These are phyloP conservation scores for Cyberlindnera xishuangbannaensis DNA, from an alignment of 805 yeast species.

Conservation along the genomic window DNA sequence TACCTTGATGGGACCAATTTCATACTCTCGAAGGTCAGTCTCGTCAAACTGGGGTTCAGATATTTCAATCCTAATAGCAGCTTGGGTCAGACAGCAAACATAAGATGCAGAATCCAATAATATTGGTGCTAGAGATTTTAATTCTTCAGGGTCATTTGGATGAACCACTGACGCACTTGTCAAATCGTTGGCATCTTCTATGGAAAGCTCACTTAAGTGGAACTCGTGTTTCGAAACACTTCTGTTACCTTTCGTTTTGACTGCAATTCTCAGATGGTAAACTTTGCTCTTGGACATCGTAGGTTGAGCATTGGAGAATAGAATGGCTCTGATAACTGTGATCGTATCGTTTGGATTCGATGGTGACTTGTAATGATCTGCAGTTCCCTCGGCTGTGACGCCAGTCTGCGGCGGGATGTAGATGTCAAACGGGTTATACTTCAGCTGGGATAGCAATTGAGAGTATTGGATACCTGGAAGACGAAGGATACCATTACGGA, in stretches of 20 bases:
- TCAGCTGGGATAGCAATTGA: conserved; percentile 16
- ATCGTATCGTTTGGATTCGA: conserved; percentile 19
- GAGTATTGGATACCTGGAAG: conserved; percentile 28
- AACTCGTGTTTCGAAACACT: conserved; percentile 28
- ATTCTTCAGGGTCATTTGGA: conserved; percentile 9
- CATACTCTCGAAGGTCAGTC: conserved; percentile 43
- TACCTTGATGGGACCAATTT: conserved; percentile 41
- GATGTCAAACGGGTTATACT: conserved; percentile 19
- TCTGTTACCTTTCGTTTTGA: conserved; percentile 23
- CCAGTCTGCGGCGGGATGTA: conserved; percentile 23
- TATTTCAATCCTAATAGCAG: conserved; percentile 47
- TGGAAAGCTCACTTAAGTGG: conserved; percentile 23
- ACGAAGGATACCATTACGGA: conserved; percentile 24
- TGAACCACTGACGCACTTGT: conserved; percentile 13
- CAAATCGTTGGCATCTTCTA: conserved; percentile 29
- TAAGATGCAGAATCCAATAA: conserved; percentile 42
- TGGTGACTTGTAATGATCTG: conserved; percentile 15
- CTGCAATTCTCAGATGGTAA: conserved; percentile 31
- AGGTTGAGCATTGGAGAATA: conserved; percentile 25
- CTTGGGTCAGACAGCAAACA: conserved; percentile 40
- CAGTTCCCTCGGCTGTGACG: conserved; percentile 23
- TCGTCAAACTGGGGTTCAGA: conserved; percentile 43
- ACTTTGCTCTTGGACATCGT: conserved; percentile 19
- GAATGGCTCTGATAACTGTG: conserved; percentile 24
- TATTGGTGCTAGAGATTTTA: conserved; percentile 27